Evolutionary conservation across 768 basidiomycete species (phyloP).

Genomic region (Tricholoma matsutake): DNA sequence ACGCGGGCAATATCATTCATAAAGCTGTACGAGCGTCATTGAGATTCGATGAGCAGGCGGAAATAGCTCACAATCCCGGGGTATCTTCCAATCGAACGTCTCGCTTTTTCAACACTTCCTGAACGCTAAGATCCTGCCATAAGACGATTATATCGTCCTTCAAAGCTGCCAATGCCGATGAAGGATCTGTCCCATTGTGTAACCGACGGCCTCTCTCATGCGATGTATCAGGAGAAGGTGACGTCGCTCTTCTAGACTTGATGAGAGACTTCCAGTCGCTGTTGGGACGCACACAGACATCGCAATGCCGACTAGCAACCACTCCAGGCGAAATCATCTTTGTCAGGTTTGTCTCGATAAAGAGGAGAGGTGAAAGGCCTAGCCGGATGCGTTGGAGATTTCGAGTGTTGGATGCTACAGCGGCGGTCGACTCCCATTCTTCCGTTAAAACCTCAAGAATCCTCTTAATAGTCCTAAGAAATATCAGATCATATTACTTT

Average conservation of each 20-base stretch:
- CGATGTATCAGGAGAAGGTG: background rate
- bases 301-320: slow-evolving; percentile 23
- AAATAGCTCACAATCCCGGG: slow-evolving; percentile 63
- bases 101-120: slow-evolving; percentile 46
- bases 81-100: slow-evolving; percentile 54
- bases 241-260: slow-evolving; percentile 7
- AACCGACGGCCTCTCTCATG: slow-evolving; percentile 14
- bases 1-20: slow-evolving; percentile 67
- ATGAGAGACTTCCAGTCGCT: slow-evolving; percentile 57
- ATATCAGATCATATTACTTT: background rate
- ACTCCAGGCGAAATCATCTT: slow-evolving; percentile 47
- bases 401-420: slow-evolving; percentile 19
- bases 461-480: slow-evolving; percentile 50
- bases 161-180: slow-evolving; percentile 47
- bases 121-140: slow-evolving; percentile 59
- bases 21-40: slow-evolving; percentile 45
- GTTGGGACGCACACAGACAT: slow-evolving; percentile 54
- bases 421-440: slow-evolving; percentile 33
- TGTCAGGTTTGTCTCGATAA: slow-evolving; percentile 52
- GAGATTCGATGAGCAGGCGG: background rate
- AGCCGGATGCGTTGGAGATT: slow-evolving; percentile 33
- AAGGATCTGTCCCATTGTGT: slow-evolving; percentile 39
- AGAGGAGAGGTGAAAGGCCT: slow-evolving; percentile 45
- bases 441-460: slow-evolving; percentile 53
- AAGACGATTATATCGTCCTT: slow-evolving; percentile 58